Conservation (phyloP, 805 yeast species). For the Sugiyamaella valdiviana region DNA sequence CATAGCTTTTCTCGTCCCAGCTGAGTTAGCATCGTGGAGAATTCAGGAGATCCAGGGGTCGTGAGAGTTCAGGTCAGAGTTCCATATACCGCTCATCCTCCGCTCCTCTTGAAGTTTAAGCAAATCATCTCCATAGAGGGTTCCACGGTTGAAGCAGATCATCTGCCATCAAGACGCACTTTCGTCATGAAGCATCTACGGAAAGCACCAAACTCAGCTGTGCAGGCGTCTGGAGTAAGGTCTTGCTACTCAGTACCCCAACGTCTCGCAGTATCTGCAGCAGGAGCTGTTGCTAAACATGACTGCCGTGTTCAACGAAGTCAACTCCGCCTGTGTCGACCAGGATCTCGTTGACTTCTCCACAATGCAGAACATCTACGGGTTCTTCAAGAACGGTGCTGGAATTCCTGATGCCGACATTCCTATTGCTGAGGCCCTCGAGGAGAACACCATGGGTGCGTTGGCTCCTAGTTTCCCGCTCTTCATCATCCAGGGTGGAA, state of each 20-base stretch:
- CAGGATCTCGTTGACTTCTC: constrained; percentile 11
- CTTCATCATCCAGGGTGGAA: constrained; percentile 20
- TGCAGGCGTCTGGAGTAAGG: constrained; percentile 12
- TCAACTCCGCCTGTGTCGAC: constrained; percentile 11
- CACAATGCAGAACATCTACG: constrained; percentile 16
- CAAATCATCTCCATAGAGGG: background rate
- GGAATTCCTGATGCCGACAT: constrained; percentile 11
- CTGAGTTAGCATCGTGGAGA: too few relatives aligned
- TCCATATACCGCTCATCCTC: too few relatives aligned
- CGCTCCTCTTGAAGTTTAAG: too few relatives aligned
- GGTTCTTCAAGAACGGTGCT: constrained; percentile 17
- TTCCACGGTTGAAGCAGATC: too few relatives aligned
- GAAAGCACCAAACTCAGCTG: constrained; percentile 17
- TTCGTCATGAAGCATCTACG: constrained; percentile 14
- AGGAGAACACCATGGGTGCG: constrained; percentile 16
- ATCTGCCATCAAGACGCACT: constrained; percentile 11
- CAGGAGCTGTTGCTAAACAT: constrained; percentile 4
- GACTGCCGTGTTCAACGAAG: background rate
- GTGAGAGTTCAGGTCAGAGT: too few relatives aligned
- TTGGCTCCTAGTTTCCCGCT: constrained; percentile 19
- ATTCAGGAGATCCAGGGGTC: too few relatives aligned
- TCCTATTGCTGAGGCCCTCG: constrained; percentile 9
- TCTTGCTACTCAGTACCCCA: constrained; percentile 20
- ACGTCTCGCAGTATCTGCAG: constrained; percentile 7
- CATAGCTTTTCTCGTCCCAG: too few relatives aligned